Base-by-base conservation (phyloP, 805 yeast genomes). In the Candida ficus region DNA sequence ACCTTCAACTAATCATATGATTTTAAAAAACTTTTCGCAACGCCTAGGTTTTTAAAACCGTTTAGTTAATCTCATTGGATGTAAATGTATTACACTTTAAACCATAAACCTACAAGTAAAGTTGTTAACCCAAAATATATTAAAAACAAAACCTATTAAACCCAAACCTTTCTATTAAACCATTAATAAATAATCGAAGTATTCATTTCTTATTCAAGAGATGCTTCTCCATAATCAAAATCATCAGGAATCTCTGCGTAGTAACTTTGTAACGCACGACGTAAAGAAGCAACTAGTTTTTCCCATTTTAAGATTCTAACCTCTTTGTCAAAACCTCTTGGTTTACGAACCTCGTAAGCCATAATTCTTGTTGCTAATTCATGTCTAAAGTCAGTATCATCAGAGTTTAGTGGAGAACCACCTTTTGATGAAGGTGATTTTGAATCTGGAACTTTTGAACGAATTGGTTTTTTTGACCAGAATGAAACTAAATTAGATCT, bases 251-350 rank as follows among this genome's bases (percentile, higher is more conserved):
- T 67, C 54, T 76, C 80, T 12, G 75, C 76, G 52, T 77, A 79
- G 53, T 80, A 80, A 54, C 83, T 75, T 58, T 77, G 83, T 43
- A 80, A 60, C 7, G 84, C 86, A 54, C 85, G 69, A 54, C 64
- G 69, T 43, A 80, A 64, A 21, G 85, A 84, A 3, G 81, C 77
- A 5, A 67, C 70, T 40, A 80, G 62, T 45, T 70, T 75, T 37
- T 70, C 75, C 85, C 85, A 79, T 41, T 71, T 67, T 46, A 79
- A 57, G 33, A 80, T 78, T 34, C 84, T 60, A 28, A 80, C 83
- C 49, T 78, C 83, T 58, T 79, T 80, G 53, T 79, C 84, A 58
- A 79, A 78, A 1, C 83, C 83, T 50, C 85, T 65, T 21, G 85
- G 86, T 49, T 76, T 78, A 50, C 83, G 67, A 23, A 67, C 61